Conservation (phyloP, 78 protist species). For the Andalucia godoyi region DNA sequence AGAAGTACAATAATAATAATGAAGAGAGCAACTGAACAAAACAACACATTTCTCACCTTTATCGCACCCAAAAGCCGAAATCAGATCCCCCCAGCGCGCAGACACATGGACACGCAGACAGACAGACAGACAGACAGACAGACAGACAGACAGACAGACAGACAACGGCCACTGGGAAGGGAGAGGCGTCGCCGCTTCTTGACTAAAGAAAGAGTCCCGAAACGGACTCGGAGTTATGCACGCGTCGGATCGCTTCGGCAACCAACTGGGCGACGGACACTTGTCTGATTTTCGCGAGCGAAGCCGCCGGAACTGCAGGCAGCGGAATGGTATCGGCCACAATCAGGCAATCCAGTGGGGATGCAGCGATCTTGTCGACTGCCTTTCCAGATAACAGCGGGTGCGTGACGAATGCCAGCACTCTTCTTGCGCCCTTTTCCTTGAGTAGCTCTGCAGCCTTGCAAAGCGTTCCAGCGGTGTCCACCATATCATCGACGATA, state of each 20-base stretch:
- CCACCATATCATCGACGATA: constrained; percentile 50
- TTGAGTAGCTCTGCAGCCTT: constrained; percentile 3
- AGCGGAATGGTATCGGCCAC: constrained; percentile 69
- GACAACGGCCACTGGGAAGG: too few relatives aligned
- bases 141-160: too few relatives aligned
- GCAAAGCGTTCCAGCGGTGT: constrained; percentile 38
- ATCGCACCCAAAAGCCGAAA: too few relatives aligned
- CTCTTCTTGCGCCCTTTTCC: constrained; percentile 2
- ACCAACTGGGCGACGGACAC: constrained; percentile 21
- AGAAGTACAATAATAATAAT: too few relatives aligned
- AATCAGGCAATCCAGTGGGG: constrained; percentile 22
- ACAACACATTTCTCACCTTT: too few relatives aligned
- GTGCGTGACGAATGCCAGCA: constrained; percentile 31
- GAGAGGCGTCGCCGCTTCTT: neutral
- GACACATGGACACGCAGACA: too few relatives aligned
- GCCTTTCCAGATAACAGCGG: constrained; percentile 45
- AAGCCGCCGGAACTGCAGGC: constrained; percentile 4
- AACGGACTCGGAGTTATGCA: constrained; percentile 28
- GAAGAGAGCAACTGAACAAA: too few relatives aligned
- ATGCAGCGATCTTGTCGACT: constrained; percentile 38
- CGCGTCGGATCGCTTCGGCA: constrained; percentile 36
- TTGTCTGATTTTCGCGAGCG: constrained; percentile 12
- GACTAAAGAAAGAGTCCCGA: neutral
- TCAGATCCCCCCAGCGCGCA: too few relatives aligned
- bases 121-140: too few relatives aligned